Evolutionary conservation across 257 asterid species (phyloP), one percentile per base, ranked within the genome.

Genomic region (Anisodus tanguticus): DNA sequence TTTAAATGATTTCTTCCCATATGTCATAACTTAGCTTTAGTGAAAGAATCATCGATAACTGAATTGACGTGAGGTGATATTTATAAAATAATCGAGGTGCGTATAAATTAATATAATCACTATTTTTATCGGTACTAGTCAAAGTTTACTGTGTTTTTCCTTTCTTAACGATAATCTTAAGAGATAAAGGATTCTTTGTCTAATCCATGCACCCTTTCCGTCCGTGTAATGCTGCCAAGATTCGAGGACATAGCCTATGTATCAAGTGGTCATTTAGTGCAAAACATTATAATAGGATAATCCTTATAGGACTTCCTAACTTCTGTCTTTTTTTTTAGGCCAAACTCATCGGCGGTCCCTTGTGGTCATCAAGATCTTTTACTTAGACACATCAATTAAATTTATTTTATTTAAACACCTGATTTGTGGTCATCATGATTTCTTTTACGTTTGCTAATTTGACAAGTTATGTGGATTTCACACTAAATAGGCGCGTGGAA

Each of bases 271-370:
- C 37, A 70, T 71, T 70, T 43, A 19, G 41, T 72, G 6, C 80
- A 47, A 72, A 72, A 6, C 80, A 72, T 72, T 19, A 72, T 47
- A 19, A 19, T 47, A 72, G 60, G 6, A 72, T 19, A 72, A 47
- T 72, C 59, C 41, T 43, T 3, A 9, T 11, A 19, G 12, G 80
- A 71, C 10, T 45, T 45, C n/a, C 37, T n/a, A 4, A 71, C 11
- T 9, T 2, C 0, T 26, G 12, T 26, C 4, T 64, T 64, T 64
- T 13, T 64, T 26, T 16, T n/a, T 54, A 22, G 26, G 26, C 26
- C 26, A 22, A 22, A 22, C 26, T 0, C 26, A 22, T 22, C 26
- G 0, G 26, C 26, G 26, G 26, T 22, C 26, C 26, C 26, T 0
- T 22, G 26, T 22, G 26, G 0, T 22, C 26, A 22, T 22, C 26